Evolutionary conservation across 129 eudicot species (phyloP), one percentile per base, ranked within the genome.

Genomic region (Erigeron canadensis): DNA sequence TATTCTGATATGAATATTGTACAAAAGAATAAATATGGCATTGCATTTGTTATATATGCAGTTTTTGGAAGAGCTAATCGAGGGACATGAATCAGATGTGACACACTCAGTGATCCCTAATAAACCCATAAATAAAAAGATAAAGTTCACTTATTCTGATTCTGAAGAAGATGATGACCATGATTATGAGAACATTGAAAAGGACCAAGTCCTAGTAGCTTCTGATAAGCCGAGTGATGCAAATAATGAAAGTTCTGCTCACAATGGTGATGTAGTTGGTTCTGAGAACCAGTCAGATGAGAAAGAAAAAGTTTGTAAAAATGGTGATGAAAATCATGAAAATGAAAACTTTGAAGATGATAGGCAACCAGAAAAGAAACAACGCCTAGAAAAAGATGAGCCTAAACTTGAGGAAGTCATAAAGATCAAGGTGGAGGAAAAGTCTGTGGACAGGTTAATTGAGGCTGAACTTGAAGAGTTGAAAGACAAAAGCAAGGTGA

Each of bases 401-500:
- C 11, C 75, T n/a, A 79, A 77, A 51, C 17, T 46, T 74, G 82
- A 69, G 72, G 73, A 76, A 56, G 76, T 70, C 18, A 4, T 57
- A 22, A 41, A 65, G 51, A 74, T 63, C 23, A 89, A 75, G 46
- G 58, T 40, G 11, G 93, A 81, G 59, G 83, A 81, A 55, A 84
- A 78, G 80, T 89, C 98, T 23, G 79, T 92, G 76, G 98, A 92
- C 73, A 77, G 76, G 88, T 75, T 94, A 60, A 89, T 94, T 65
- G 98, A 94, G 66, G 95, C 83, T 2, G 98, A 94, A 82, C 90
- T 94, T 12, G 88, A 77, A 41, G 98, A 89, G 71, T 77, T 94
- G 65, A 89, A 86, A 73, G 98, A 94, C 80, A 94, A 79, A 79
- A 82, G 81, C 85, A 94, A 94, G 98, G 98, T 89, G 48, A 77